A percentile compares a stretch with the other conserved stretches of the same genome.
Evolutionary conservation across 2,329 filamentous ascomycete species (phyloP).

Genomic region (Fusarium graminum): DNA sequence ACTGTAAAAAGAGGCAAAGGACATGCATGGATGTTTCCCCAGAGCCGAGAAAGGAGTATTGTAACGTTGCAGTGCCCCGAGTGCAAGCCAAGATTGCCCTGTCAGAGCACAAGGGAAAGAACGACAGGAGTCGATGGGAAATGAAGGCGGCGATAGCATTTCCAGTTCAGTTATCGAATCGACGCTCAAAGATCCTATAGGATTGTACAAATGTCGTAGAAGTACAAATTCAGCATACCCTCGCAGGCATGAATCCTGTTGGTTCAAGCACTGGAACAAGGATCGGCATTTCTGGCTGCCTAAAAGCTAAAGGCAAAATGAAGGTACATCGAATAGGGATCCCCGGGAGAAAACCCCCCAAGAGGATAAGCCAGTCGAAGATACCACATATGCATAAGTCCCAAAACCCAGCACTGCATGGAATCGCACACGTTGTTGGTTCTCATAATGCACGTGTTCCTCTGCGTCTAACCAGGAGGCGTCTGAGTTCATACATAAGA

Average conservation of each 20-base stretch:
- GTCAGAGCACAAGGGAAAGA: background rate
- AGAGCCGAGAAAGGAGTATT: background rate
- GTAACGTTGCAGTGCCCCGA: no score
- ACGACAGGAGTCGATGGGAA: background rate
- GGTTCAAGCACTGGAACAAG: constrained; percentile 11
- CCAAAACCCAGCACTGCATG: constrained; percentile 14
- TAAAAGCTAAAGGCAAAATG: constrained; percentile 15
- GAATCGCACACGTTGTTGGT: constrained; percentile 14
- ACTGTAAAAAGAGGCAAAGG: background rate
- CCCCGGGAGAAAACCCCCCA: constrained; percentile 21
- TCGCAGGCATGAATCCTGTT: background rate
- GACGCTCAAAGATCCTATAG: background rate
- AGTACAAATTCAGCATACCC: constrained; percentile 12
- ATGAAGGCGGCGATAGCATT: background rate
- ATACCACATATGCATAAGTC: constrained; percentile 2
- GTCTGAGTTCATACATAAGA: constrained; percentile 12
- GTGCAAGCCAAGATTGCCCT: no score
- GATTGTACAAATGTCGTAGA: constrained; percentile 4
- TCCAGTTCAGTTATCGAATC: background rate
- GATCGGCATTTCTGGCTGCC: constrained; percentile 25
- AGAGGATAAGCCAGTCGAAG: constrained; percentile 17
- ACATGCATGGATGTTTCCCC: background rate
- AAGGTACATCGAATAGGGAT: constrained; percentile 23
- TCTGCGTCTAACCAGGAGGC: constrained; percentile 8
- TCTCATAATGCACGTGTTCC: constrained; percentile 3